Base-by-base conservation (phyloP, 2,329 filamentous ascomycete species). In the Cladosporium austrohemisphaericum region DNA sequence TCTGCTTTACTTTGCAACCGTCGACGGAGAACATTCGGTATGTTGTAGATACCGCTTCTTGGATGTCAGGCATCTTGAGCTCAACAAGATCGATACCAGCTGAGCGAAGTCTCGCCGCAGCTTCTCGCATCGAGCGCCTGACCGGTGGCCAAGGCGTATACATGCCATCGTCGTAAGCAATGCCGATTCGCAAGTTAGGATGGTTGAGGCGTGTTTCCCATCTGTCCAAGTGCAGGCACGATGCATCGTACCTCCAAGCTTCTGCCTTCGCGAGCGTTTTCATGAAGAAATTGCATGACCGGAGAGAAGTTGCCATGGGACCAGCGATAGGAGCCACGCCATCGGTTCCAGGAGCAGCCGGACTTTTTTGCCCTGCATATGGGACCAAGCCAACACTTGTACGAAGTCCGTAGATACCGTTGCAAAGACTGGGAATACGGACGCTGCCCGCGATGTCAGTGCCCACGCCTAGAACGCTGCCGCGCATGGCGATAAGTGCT, bases 361-460 rank as follows among this genome's bases (percentile, higher is more conserved):
- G 56, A 53, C 71, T 68, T 46, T 74, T 72, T 55, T 79, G 77
- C 1, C 75, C 74, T 7, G 76, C 74, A 50, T 72, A 79, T 0
- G 76, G 76, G 1, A 80, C 63, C 1, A 79, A 66, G 14, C 68
- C 68, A 54, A 65, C 71, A 52, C 57, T 72, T 28, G 65, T 71
- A 57, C 72, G 76, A 57, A 68, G 59, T 4, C 75, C 76, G 31
- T 73, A 78, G 0, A 76, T 60, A 1, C 72, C 74, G 52, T 76
- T 72, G 49, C 76, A 71, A 55, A 72, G 70, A 0, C 75, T 70
- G 0, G 77, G 77, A n/a, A 79, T 71, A 3, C 77, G 67, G 45
- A 78, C 75, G 2, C 68, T 72, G 8, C 76, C 75, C 13, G 76
- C 76, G 10, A 79, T 71, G 56, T 79, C 76, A 4, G 76, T 79